A percentile compares a stretch with the other conserved stretches of the same genome.
phyloP scores from a whole-genome alignment of 2,329 filamentous ascomycete species.

The Graphiopsis chlorocephala region DNA sequence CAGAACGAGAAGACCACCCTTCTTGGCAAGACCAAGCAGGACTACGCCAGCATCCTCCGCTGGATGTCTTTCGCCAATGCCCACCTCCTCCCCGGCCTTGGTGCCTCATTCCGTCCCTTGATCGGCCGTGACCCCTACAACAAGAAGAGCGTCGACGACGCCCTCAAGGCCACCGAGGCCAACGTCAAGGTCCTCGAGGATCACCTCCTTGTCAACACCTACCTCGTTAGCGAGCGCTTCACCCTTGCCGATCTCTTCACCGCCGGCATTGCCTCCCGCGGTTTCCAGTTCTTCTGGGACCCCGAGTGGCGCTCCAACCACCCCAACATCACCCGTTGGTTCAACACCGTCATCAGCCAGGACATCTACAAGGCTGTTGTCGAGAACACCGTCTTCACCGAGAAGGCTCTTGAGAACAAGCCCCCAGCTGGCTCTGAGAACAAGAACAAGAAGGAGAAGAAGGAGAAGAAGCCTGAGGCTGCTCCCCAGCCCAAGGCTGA shows the following conservation, averaged over 20 bases:
- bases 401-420: constrained; percentile 71
- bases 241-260: constrained; percentile 93
- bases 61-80: constrained; percentile 98
- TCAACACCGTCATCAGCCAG: constrained; percentile 89
- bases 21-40: constrained; percentile 99
- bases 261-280: constrained; percentile 73
- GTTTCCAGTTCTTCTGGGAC: constrained; percentile 93
- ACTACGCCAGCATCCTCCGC: constrained; percentile 96
- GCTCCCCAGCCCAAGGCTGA: constrained; percentile 49
- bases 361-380: constrained; percentile 81
- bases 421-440: constrained; percentile 49
- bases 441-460: constrained; percentile 58
- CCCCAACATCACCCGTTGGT: constrained; percentile 91
- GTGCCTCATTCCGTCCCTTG: constrained; percentile 82
- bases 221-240: constrained; percentile 95
- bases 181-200: constrained; percentile 73
- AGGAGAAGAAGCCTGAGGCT: constrained; percentile 23
- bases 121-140: constrained; percentile 83
- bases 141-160: constrained; percentile 93
- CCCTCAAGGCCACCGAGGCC: constrained; percentile 66
- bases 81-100: constrained; percentile 73
- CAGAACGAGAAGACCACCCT: constrained; percentile 99
- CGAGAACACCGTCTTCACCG: constrained; percentile 72
- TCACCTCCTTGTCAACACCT: constrained; percentile 90
- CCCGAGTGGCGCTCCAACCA: constrained; percentile 79